These are phyloP conservation scores for Pseudozyma sp. DNA, from an alignment of 1,284 basidiomycete species.

Conservation along the genomic window DNA sequence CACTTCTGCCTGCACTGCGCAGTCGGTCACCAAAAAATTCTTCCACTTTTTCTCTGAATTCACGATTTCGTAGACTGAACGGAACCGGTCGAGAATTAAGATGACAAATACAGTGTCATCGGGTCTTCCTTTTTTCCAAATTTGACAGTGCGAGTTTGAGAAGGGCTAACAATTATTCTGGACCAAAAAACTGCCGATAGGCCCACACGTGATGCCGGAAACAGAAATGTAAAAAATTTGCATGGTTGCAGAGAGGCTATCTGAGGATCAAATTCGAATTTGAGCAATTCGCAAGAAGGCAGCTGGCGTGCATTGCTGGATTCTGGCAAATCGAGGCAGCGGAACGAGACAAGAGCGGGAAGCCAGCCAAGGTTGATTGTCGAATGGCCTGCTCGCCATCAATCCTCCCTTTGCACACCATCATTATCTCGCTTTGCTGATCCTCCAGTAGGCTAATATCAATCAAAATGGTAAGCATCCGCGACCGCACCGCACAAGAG, in stretches of 20 bases:
- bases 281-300: not conserved
- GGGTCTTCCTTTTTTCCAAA: not conserved
- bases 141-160: not conserved
- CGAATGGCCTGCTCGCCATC: not conserved
- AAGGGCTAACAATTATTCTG: not conserved
- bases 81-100: not conserved
- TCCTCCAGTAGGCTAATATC: slow-evolving; percentile 51
- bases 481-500: not conserved
- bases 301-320: not conserved
- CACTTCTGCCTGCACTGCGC: slow-evolving; percentile 8
- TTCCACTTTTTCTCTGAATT: slow-evolving; percentile 15
- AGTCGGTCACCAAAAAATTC: slow-evolving; percentile 21
- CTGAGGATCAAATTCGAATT: not conserved
- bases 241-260: slow-evolving; percentile 3
- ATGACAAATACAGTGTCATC: not conserved
- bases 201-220: slow-evolving; percentile 10
- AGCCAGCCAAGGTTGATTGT: not conserved
- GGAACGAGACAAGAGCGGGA: not conserved
- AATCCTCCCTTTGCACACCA: slow-evolving; percentile 14
- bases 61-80: slow-evolving; percentile 1
- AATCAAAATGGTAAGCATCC: slow-evolving; percentile 39
- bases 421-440: slow-evolving; percentile 56
- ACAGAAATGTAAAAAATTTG: slow-evolving; percentile 37
- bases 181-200: not conserved
- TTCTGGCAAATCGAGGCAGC: not conserved